phyloP scores from a whole-genome alignment of 306 rosid genomes.

The Medicago ruthenica region DNA sequence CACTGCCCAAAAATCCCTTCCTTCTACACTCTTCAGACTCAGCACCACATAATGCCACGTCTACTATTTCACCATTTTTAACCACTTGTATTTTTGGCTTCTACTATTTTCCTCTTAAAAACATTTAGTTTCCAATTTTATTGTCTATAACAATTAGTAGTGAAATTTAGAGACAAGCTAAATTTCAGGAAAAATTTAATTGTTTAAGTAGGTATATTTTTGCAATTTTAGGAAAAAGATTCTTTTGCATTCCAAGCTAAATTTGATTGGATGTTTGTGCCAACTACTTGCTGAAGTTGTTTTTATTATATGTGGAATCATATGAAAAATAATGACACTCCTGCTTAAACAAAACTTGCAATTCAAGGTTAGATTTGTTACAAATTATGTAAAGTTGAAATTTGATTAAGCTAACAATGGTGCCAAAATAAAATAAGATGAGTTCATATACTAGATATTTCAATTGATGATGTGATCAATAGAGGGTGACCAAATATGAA shows the following conservation, averaged over 20 bases:
- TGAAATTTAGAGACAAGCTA: too few relatives aligned
- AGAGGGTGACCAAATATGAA: neutral
- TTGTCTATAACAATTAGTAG: too few relatives aligned
- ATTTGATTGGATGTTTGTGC: neutral
- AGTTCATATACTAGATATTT: too few relatives aligned
- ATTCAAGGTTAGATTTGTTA: neutral
- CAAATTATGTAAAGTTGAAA: neutral
- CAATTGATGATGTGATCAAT: neutral
- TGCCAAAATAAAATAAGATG: neutral
- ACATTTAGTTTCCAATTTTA: too few relatives aligned
- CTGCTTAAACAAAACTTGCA: constrained; percentile 9
- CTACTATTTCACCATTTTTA: constrained; percentile 33
- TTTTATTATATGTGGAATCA: constrained; percentile 12
- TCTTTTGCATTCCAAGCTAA: neutral
- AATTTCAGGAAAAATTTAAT: too few relatives aligned
- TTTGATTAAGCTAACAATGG: neutral
- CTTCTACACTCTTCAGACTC: neutral
- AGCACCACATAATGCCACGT: constrained; percentile 4
- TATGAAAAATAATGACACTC: neutral
- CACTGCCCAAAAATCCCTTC: constrained; percentile 4
- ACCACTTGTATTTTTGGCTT: constrained; percentile 14
- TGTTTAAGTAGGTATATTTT: neutral
- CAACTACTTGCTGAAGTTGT: constrained; percentile 16
- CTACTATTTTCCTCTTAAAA: neutral
- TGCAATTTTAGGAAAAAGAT: neutral